Evolutionary conservation across 345 rosid species (phyloP).

Genomic region (Zanthoxylum bungeanum): DNA sequence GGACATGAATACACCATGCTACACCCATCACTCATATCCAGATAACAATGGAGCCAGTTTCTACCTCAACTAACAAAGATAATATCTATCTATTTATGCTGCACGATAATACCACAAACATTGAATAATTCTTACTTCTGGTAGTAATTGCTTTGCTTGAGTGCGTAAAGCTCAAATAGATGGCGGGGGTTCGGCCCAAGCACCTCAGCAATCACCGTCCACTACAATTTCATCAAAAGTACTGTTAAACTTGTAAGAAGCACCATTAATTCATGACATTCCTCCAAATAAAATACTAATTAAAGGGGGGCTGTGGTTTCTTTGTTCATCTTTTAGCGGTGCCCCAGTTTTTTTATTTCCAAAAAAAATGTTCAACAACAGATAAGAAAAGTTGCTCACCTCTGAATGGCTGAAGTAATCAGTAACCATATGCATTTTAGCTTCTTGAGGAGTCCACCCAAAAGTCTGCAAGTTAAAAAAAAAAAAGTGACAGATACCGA

Average conservation of each 20-base stretch:
- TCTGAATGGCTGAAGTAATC: slow-evolving; percentile 87
- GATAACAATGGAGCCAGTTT: background rate
- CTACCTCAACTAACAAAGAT: background rate
- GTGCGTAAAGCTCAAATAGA: slow-evolving; percentile 91
- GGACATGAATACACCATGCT: background rate
- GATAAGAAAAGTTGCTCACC: slow-evolving; percentile 43
- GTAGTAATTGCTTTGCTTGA: slow-evolving; percentile 78
- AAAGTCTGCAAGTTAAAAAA: slow-evolving; percentile 54
- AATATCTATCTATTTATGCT: background rate
- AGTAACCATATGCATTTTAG: slow-evolving; percentile 86
- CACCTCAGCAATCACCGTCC: slow-evolving; percentile 82
- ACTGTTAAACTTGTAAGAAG: slow-evolving; percentile 16
- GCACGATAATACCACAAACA: background rate
- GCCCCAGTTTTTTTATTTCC: slow-evolving; percentile 2
- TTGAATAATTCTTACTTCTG: slow-evolving; percentile 46
- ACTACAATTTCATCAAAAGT: slow-evolving; percentile 42
- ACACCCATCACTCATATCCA: background rate
- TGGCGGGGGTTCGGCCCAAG: slow-evolving; percentile 87
- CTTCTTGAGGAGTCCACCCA: slow-evolving; percentile 95
- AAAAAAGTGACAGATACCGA: slow-evolving; percentile 10
- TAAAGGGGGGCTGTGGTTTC: background rate
- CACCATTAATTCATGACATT: background rate
- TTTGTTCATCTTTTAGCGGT: background rate
- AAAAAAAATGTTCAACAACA: background rate
- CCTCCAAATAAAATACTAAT: background rate